Percentiles rank a stretch among this genome's conserved stretches.
These are phyloP conservation scores for Paraphoma sp. DNA, from an alignment of 2,329 filamentous ascomycete genomes.

Conservation along the genomic window DNA sequence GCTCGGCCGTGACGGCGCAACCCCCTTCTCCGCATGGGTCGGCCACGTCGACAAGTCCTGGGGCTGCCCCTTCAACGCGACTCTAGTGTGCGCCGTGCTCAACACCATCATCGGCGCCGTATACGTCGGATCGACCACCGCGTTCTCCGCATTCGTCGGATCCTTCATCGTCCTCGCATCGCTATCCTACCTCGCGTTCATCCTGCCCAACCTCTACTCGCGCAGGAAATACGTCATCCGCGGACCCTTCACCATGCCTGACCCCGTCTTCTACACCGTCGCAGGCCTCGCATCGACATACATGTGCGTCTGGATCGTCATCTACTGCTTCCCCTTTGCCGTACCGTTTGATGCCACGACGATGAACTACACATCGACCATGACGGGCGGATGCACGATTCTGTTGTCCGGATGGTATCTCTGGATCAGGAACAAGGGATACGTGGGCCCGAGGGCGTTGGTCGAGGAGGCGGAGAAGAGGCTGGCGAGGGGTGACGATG, in stretches of 20 bases:
- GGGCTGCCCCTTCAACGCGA: constrained; percentile 63
- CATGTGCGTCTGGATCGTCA: constrained; percentile 66
- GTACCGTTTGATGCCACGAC: constrained; percentile 53
- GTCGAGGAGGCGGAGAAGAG: constrained; percentile 29
- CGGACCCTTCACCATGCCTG: constrained; percentile 65
- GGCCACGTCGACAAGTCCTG: constrained; percentile 55
- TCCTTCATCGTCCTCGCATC: constrained; percentile 63
- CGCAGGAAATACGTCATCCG: constrained; percentile 54
- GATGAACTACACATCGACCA: constrained; percentile 63
- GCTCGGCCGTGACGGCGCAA: constrained; percentile 64
- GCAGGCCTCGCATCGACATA: constrained; percentile 63
- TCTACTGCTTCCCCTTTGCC: constrained; percentile 65
- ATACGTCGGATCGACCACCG: constrained; percentile 70
- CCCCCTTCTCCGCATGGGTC: constrained; percentile 59
- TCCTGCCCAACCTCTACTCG: constrained; percentile 58
- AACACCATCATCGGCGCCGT: constrained; percentile 67
- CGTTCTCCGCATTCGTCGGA: constrained; percentile 72
- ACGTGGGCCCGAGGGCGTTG: constrained; percentile 45
- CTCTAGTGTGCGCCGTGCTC: constrained; percentile 57
- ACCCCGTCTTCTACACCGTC: constrained; percentile 52
- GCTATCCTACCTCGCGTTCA: constrained; percentile 67
- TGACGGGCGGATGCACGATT: constrained; percentile 60
- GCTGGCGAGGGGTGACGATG: constrained; percentile 14
- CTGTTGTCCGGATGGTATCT: constrained; percentile 55
- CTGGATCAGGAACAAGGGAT: constrained; percentile 47